Conservation (phyloP, 257 asterid genomes). For the Cordia subcordata region DNA sequence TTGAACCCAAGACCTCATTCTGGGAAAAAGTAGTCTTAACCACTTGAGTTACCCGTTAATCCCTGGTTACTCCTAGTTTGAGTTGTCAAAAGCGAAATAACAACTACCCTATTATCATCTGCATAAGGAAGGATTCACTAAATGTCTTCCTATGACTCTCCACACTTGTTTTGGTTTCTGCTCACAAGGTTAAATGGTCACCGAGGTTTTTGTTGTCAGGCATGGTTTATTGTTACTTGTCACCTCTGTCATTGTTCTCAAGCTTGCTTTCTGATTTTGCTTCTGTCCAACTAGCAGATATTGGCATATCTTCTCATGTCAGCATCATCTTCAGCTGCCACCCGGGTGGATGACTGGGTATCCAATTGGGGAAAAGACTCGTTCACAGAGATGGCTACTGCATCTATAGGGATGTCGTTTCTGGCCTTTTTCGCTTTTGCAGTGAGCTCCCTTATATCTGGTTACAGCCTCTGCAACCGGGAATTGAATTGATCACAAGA, state of each 20-base stretch:
- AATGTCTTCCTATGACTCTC: too few relatives aligned
- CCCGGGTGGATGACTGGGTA: conserved; percentile 78
- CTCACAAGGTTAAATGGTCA: too few relatives aligned
- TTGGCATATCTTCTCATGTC: conserved; percentile 83
- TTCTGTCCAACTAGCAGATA: conserved; percentile 34
- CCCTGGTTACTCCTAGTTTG: too few relatives aligned
- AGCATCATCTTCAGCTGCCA: conserved; percentile 86
- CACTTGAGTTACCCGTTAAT: too few relatives aligned
- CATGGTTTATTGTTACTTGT: not conserved
- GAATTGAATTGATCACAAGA: conserved; percentile 30
- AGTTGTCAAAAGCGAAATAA: too few relatives aligned
- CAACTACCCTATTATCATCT: too few relatives aligned
- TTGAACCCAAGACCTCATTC: too few relatives aligned
- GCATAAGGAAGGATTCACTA: too few relatives aligned
- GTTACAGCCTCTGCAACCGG: conserved; percentile 59
- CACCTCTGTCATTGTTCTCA: not conserved
- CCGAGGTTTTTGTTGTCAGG: too few relatives aligned
- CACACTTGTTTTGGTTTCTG: too few relatives aligned
- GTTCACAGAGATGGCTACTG: conserved; percentile 76
- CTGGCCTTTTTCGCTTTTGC: conserved; percentile 73
- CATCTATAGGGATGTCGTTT: conserved; percentile 70
- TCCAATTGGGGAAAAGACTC: conserved; percentile 82
- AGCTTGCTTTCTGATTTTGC: not conserved
- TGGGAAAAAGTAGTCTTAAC: too few relatives aligned
- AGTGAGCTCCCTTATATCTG: conserved; percentile 63